A percentile compares a stretch with the other conserved stretches of the same genome.
Evolutionary conservation across 257 asterid species (phyloP).

Genomic region (Misopates orontium): DNA sequence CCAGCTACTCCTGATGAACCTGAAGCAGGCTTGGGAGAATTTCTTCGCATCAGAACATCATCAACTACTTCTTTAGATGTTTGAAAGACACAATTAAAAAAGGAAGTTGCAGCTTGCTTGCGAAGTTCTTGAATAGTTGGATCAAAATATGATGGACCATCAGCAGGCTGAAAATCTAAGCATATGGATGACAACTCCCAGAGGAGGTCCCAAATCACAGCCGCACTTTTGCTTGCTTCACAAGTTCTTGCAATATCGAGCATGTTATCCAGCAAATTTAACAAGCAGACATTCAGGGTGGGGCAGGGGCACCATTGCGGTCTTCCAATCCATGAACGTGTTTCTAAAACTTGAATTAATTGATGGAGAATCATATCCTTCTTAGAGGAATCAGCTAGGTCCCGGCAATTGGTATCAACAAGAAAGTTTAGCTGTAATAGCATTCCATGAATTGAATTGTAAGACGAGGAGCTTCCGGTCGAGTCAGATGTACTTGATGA

Average conservation of each 20-base stretch:
- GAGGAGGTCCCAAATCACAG: conserved; percentile 64
- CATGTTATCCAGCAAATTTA: conserved; percentile 75
- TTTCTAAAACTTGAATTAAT: conserved; percentile 52
- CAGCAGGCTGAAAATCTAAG: conserved; percentile 53
- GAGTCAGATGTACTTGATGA: conserved; percentile 27
- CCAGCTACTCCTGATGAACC: conserved; percentile 37
- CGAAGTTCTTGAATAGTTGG: conserved; percentile 83
- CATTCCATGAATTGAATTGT: conserved; percentile 83
- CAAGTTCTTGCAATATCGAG: conserved; percentile 73
- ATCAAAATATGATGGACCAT: conserved; percentile 53
- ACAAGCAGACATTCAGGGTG: conserved; percentile 58
- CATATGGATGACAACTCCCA: conserved; percentile 74
- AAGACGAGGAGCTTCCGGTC: conserved; percentile 37
- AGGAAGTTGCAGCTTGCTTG: conserved; percentile 83
- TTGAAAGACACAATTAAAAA: conserved; percentile 71
- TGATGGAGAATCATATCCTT: conserved; percentile 57
- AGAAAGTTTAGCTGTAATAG: conserved; percentile 80
- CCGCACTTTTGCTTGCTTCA: conserved; percentile 44
- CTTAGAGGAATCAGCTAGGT: conserved; percentile 63
- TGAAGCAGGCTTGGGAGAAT: conserved; percentile 41
- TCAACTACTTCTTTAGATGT: conserved; percentile 58
- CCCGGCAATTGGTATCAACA: conserved; percentile 73
- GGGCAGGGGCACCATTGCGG: conserved; percentile 73
- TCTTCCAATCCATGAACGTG: conserved; percentile 77
- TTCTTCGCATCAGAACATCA: conserved; percentile 38